These are phyloP conservation scores for Brachypodium distachyon DNA, from an alignment of 202 grass and related monocot genomes.

Conservation along the genomic window DNA sequence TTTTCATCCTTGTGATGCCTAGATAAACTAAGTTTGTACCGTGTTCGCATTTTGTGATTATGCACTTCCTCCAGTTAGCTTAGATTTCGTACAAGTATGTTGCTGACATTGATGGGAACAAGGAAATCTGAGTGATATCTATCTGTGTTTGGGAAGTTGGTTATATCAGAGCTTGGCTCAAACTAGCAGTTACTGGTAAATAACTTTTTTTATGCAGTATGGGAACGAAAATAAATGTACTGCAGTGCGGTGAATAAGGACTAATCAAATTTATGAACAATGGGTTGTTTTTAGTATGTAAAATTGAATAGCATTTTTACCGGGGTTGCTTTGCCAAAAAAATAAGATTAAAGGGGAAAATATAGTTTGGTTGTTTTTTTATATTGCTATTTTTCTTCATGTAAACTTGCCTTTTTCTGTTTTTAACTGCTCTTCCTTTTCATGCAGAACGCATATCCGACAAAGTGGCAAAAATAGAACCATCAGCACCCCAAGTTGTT, in stretches of 20 bases:
- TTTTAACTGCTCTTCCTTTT: slow-evolving; percentile 17
- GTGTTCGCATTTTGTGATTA: not conserved
- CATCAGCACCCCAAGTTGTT: not conserved
- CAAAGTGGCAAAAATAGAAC: slow-evolving; percentile 7
- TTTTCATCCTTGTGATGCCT: not conserved
- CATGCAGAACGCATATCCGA: slow-evolving; percentile 25
- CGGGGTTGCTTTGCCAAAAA: not conserved
- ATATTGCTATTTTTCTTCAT: not conserved
- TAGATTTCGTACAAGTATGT: not conserved
- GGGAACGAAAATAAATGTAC: not conserved
- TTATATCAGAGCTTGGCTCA: not conserved
- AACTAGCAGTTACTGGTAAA: not conserved
- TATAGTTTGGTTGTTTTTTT: not conserved
- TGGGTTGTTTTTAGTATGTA: not conserved
- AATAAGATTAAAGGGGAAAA: not conserved
- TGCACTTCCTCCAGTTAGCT: not conserved
- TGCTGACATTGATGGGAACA: not conserved
- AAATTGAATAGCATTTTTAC: not conserved
- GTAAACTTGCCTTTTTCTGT: not conserved
- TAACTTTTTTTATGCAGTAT: not conserved
- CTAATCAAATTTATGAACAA: not conserved
- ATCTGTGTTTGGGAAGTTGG: not conserved
- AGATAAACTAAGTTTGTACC: not conserved
- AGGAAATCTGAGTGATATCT: not conserved
- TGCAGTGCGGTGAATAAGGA: not conserved